Percentiles rank a stretch among this genome's conserved stretches.
These are phyloP conservation scores for Rehmannia glutinosa DNA, from an alignment of 257 asterid genomes.

Conservation along the genomic window DNA sequence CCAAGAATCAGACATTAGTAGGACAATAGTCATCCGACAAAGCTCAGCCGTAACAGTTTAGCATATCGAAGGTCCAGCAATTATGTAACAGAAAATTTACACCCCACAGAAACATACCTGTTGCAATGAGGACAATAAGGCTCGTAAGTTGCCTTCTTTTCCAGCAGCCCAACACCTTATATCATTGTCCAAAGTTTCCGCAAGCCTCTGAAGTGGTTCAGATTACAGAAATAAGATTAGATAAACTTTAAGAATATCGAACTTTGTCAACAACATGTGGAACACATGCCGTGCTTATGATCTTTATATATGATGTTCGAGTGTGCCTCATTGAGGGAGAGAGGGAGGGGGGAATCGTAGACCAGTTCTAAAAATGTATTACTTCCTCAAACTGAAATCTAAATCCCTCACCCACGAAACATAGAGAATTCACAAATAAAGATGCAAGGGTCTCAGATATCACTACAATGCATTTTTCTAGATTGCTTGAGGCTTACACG, in stretches of 20 bases:
- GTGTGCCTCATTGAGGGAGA: too few species aligned
- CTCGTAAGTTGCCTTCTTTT: conserved; percentile 71
- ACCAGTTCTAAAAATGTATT: too few species aligned
- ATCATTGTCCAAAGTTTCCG: conserved; percentile 45
- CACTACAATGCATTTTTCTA: background rate
- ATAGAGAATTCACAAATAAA: background rate
- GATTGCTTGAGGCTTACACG: conserved; percentile 40
- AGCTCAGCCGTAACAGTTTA: background rate
- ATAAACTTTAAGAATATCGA: background rate
- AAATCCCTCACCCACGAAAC: background rate
- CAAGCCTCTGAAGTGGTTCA: conserved; percentile 45
- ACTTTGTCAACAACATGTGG: background rate
- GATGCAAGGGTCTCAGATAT: background rate
- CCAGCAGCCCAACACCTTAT: conserved; percentile 82
- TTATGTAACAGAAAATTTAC: background rate
- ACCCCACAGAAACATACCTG: conserved; percentile 28
- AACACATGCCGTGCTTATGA: background rate
- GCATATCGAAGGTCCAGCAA: background rate
- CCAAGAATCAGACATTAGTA: background rate
- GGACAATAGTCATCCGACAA: background rate
- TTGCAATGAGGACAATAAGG: conserved; percentile 68
- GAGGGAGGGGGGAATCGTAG: background rate
- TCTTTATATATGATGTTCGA: background rate
- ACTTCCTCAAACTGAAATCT: background rate
- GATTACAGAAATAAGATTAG: background rate